Evolutionary conservation across 805 yeast species (phyloP), one percentile per base, ranked within the genome.

Genomic region (Barnettozyma salicaria): DNA sequence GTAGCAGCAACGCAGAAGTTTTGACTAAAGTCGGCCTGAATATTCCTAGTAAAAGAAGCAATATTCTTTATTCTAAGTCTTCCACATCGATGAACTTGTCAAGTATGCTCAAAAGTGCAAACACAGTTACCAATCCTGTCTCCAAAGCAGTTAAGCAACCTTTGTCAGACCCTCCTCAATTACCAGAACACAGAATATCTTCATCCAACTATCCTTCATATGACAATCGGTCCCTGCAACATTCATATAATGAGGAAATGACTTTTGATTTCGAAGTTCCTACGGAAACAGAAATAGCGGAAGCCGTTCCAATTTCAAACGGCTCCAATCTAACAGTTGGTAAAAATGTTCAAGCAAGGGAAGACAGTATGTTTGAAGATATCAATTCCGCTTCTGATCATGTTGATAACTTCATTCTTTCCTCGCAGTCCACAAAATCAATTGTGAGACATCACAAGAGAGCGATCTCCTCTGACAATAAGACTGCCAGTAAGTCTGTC

Each of bases 231-330:
- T 34, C 45, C 2, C 18, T 32, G 19, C 13, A 39, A 36, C 27
- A 32, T 25, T 13, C 28, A 9, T 39, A 41, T 2, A 36, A 37
- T 13, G 44, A 48, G 17, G 54, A 50, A 12, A 24, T 36, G 7
- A 50, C 59, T 8, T 54, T 52, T 36, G 56, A 55, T 30, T 50
- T 50, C 34, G 59, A 53, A 30, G 29, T 52, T 4, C 56, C 58
- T 28, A 36, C 49, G 0, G 34, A 37, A 14, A 50, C 58, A 9
- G 52, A 50, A 35, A 24, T 48, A 25, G 59, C 58, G 16, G 48
- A 54, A 13, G 47, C 50, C 8, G 40, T 54, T 23, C 45, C 47
- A 13, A 39, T 53, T 2, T 48, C 58, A 6, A 52, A 49, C 37
- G 56, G 55, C 3, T 54, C 59, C 2, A 44, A 50, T 23, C 19